Base-by-base conservation (phyloP, 192 early-diverging fungal genomes). In the Oehlia diaphana region DNA sequence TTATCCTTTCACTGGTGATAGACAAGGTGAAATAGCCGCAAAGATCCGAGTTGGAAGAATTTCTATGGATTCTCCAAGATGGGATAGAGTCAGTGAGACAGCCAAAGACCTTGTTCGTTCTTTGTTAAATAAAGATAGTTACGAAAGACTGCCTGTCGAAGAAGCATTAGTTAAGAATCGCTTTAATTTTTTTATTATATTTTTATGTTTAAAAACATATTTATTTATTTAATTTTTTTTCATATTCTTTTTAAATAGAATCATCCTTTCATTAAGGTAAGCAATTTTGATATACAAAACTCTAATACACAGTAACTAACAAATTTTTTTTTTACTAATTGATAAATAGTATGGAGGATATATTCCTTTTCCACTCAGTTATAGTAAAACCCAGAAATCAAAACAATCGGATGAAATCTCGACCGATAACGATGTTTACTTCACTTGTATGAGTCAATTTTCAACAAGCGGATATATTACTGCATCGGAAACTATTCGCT, bases 1-100 rank as follows among this genome's bases (percentile, higher is more conserved):
- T 80, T 94, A 94, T 31, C 97, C 97, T 35, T 98, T 98, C 31
- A 16, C 3, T 31, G 21, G 42, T 9, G 39, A 63, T 21, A 63
- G 8, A 1, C 37, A 10, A 14, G 9, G 5, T 19, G 7, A 12
- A n/a, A 12, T 77, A 4, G 9, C 16, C 5, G 42, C 49, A 4
- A 62, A 77, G 7, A 77, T 77, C 39, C 26, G 16, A 47, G n/a
- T 9, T 42, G 61, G 62, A 14, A 26, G 0, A 49, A 66, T 49
- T 66, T 13, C 31, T 5, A 65, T 49, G 9, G 62, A 23, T 12
- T 16, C 42, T 21, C 37, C 19, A 4, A 16, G 6, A 35, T 77
- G 75, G 75, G 39, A 61, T 1, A 10, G n/a, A 7, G 39, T 58
- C n/a, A 53, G 47, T 4, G 26, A 9, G 16, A 7, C 47, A 42